These are phyloP conservation scores for Phialophora expanda DNA, from an alignment of 2,329 filamentous ascomycete species.

Conservation along the genomic window DNA sequence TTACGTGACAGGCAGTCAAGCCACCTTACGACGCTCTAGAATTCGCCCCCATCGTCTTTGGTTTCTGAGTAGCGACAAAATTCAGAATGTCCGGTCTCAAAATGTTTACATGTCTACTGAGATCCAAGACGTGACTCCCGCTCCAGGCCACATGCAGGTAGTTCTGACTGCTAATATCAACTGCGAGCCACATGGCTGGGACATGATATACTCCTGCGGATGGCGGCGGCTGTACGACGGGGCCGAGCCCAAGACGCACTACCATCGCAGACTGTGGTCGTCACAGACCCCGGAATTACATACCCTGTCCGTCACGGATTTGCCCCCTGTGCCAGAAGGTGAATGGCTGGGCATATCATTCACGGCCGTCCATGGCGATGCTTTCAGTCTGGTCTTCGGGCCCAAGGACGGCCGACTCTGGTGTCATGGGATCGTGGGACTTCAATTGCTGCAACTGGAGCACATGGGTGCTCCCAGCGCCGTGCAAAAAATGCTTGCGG, in stretches of 20 bases:
- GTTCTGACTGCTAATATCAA: neutral
- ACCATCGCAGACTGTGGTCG: neutral
- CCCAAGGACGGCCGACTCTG: slow-evolving; percentile 5
- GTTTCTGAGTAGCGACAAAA: neutral
- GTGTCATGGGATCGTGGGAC: slow-evolving; percentile 3
- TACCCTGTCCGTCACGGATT: neutral
- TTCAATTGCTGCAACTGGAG: neutral
- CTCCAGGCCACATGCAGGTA: neutral
- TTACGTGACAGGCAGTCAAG: neutral
- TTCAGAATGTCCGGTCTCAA: neutral
- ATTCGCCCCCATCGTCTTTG: neutral
- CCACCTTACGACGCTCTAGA: neutral
- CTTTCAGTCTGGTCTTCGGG: slow-evolving; percentile 2
- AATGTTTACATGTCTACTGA: slow-evolving; percentile 3
- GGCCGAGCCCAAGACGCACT: neutral
- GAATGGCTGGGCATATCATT: neutral
- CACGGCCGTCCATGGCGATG: neutral
- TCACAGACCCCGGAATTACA: neutral
- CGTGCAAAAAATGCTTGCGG: neutral
- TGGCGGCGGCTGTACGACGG: neutral
- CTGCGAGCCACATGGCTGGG: neutral
- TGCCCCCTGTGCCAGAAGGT: neutral
- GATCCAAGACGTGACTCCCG: neutral
- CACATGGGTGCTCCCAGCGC: neutral
- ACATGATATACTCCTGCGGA: slow-evolving; percentile 3